Conservation (phyloP, 2,329 filamentous ascomycete genomes). For the Arthroderma sp. region DNA sequence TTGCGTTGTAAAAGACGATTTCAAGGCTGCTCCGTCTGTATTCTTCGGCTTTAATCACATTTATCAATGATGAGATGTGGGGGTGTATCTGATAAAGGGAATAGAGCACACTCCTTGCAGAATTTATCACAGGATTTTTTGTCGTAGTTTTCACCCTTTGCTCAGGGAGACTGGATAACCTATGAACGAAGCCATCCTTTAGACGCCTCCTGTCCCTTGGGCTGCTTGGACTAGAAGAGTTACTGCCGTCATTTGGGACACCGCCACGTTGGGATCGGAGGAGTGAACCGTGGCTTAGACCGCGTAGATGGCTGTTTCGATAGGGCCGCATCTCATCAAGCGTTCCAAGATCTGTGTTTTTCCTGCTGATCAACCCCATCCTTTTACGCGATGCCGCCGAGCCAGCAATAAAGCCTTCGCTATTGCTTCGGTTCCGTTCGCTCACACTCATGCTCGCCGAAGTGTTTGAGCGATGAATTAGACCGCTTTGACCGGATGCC, state of each 20-base stretch:
- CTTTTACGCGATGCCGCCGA: slow-evolving; percentile 39
- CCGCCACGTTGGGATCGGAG: slow-evolving; percentile 29
- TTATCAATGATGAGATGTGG: slow-evolving; percentile 36
- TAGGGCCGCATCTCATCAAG: slow-evolving; percentile 42
- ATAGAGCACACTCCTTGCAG: slow-evolving; percentile 44
- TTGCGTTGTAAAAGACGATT: slow-evolving; percentile 45
- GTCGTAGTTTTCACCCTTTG: slow-evolving; percentile 39
- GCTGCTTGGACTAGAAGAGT: slow-evolving; percentile 35
- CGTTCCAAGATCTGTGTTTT: slow-evolving; percentile 43
- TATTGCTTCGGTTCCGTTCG: slow-evolving; percentile 48
- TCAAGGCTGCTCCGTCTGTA: slow-evolving; percentile 41
- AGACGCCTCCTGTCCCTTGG: slow-evolving; percentile 32
- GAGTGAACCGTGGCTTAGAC: slow-evolving; percentile 46
- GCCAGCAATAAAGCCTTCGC: slow-evolving; percentile 46
- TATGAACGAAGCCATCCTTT: slow-evolving; percentile 37
- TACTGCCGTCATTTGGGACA: slow-evolving; percentile 24
- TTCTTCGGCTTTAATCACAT: slow-evolving; percentile 37
- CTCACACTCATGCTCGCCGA: slow-evolving; percentile 53
- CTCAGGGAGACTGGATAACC: slow-evolving; percentile 47
- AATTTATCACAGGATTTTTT: slow-evolving; percentile 42
- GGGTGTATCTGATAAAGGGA: slow-evolving; percentile 42
- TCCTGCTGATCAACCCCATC: slow-evolving; percentile 49
- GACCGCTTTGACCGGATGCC: slow-evolving; percentile 31
- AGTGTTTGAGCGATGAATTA: slow-evolving; percentile 44
- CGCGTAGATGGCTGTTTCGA: slow-evolving; percentile 44